Base-by-base conservation (phyloP, 2,329 filamentous ascomycete genomes). In the Colletotrichum chlorophyti region DNA sequence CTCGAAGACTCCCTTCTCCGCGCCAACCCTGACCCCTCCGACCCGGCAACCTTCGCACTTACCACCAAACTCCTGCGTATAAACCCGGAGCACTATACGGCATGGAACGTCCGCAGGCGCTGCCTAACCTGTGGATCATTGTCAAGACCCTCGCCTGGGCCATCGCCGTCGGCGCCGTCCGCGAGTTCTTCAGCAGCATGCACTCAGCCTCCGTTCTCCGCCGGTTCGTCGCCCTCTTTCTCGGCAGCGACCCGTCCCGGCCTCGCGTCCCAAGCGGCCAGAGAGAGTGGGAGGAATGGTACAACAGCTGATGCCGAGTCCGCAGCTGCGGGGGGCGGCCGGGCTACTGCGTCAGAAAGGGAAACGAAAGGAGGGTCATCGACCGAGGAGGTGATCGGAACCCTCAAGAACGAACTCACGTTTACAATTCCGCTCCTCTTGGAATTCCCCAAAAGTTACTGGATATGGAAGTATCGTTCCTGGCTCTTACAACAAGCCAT, bases 381-480 rank as follows among this genome's bases (percentile, higher is more conserved):
- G 19, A 45, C 67, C 6, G 65, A 70, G 19, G 67, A 60, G 15
- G 26, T 38, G 8, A 42, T 49, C 37, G 27, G 23, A 10, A 58
- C 3, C 27, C 82, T 98, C 61, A 83, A 84, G 42, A 57, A 46
- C 53, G 95, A 99, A 71, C 80, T 99, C 29, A 77, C 79, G 43
- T 97, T 97, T 69, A 88, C 94, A 29, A 85, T 97, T 35, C 91
- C 91, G 1, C 82, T 99, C 17, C 83, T 99, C 46, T 83, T 91
- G 63, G 86, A 92, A 64, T 94, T 87, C 64, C 95, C 95, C 6
- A 99, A 99, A 73, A 98, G 95, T 80, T 99, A 99, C 78, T 98
- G 95, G 94, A 94, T 99, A 68, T 99, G 95, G 95, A 96, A 97
- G 66, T 94, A 97, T 74, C 88, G 95, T 24, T 76, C 89, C 41